Percentiles rank a stretch among this genome's conserved stretches.
Conservation (phyloP, 768 basidiomycete genomes). For the Trametes villosa region DNA sequence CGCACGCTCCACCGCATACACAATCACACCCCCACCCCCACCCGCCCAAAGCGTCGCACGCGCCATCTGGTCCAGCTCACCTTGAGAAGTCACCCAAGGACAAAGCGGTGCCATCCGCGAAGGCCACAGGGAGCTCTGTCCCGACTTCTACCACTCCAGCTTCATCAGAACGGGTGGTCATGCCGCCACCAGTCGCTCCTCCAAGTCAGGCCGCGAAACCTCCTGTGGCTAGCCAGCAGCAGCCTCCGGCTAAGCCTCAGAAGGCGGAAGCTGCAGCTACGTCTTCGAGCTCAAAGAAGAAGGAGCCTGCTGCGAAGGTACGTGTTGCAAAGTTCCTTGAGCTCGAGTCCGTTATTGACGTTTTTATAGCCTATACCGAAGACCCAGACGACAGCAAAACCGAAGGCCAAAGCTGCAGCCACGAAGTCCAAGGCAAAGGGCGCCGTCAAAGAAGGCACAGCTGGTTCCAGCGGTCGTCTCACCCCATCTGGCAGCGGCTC, state of each 20-base stretch:
- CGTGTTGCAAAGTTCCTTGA: background rate
- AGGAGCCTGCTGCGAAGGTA: slow-evolving; percentile 32
- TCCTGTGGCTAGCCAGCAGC: background rate
- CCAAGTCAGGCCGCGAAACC: slow-evolving; percentile 5
- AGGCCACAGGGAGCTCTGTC: slow-evolving; percentile 21
- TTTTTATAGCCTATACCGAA: slow-evolving; percentile 20
- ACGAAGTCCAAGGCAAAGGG: slow-evolving; percentile 33
- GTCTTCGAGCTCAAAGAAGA: slow-evolving; percentile 24
- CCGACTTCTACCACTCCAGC: slow-evolving; percentile 18
- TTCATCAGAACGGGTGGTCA: slow-evolving; percentile 52
- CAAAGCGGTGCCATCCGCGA: slow-evolving; percentile 6
- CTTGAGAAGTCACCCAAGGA: background rate
- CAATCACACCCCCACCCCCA: background rate
- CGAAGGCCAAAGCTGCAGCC: slow-evolving; percentile 26
- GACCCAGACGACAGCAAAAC: slow-evolving; percentile 28
- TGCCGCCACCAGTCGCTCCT: slow-evolving; percentile 52
- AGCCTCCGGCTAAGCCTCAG: slow-evolving; percentile 16
- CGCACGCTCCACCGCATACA: too few relatives aligned
- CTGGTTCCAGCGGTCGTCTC: slow-evolving; percentile 18
- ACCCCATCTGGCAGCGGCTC: slow-evolving; percentile 21
- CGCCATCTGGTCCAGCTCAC: background rate
- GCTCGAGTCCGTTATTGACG: background rate
- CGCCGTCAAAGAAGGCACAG: slow-evolving; percentile 26
- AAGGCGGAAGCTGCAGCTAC: slow-evolving; percentile 21
- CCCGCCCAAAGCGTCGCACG: background rate